Evolutionary conservation across 2,329 filamentous ascomycete genomes (phyloP).

Genomic region (Lasiodiplodia sp.): DNA sequence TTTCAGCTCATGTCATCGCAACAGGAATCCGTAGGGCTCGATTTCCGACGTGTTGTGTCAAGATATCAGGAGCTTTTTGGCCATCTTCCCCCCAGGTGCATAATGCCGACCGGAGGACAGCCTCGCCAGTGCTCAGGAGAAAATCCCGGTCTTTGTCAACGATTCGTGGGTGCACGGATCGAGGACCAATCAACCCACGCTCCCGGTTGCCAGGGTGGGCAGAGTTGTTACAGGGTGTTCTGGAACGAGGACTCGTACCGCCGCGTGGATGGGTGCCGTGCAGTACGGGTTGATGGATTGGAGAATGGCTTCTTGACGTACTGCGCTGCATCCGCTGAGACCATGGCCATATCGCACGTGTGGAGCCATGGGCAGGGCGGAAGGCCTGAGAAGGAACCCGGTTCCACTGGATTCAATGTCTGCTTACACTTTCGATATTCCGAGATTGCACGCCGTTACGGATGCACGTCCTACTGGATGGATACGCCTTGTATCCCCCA

Average conservation of each 20-base stretch:
- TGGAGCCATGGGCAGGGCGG: conserved; percentile 3
- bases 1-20: not conserved
- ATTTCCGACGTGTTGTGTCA: not conserved
- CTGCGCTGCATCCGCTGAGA: not conserved
- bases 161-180: not conserved
- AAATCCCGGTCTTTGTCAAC: not conserved
- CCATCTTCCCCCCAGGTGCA: not conserved
- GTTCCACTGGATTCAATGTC: not conserved
- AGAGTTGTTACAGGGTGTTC: not conserved
- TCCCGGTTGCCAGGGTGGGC: not conserved
- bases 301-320: not conserved
- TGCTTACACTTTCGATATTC: not conserved
- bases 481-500: not conserved
- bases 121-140: not conserved
- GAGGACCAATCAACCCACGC: not conserved
- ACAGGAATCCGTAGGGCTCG: not conserved
- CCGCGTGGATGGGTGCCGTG: not conserved
- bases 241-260: not conserved
- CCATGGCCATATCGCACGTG: conserved; percentile 2
- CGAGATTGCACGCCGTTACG: not conserved
- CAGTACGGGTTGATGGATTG: not conserved
- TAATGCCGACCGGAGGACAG: not conserved
- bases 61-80: not conserved
- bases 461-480: not conserved
- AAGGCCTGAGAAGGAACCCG: not conserved